phyloP scores from a whole-genome alignment of 495 filamentous ascomycete species.

The Neurospora sp. region DNA sequence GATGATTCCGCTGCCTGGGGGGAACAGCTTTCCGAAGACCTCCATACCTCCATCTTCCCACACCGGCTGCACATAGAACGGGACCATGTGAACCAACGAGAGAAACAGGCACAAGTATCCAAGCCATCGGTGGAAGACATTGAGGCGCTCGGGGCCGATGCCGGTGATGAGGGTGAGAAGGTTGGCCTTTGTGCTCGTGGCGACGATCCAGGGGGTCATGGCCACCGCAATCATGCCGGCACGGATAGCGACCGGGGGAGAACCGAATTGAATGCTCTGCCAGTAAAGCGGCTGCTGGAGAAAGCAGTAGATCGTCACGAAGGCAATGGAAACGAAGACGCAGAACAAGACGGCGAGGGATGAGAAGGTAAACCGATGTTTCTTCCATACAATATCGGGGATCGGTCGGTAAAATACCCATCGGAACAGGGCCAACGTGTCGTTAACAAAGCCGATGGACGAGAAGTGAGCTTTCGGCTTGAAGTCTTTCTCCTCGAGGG shows the following conservation, averaged over 20 bases:
- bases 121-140: conserved; percentile 87
- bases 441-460: conserved; percentile 60
- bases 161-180: conserved; percentile 76
- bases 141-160: conserved; percentile 84
- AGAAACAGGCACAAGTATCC: conserved; percentile 82
- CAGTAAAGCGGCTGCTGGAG: conserved; percentile 78
- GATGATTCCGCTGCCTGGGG: conserved; percentile 49
- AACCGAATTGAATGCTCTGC: conserved; percentile 71
- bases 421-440: conserved; percentile 62
- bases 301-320: conserved; percentile 73
- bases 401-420: conserved; percentile 82
- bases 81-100: conserved; percentile 70
- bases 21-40: conserved; percentile 57
- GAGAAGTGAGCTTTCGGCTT: conserved; percentile 59
- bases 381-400: conserved; percentile 53
- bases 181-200: conserved; percentile 85
- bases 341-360: conserved; percentile 60
- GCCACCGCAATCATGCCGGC: conserved; percentile 90
- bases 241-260: conserved; percentile 81
- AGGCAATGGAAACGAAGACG: conserved; percentile 52
- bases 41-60: conserved; percentile 64
- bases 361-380: conserved; percentile 60
- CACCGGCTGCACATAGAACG: conserved; percentile 81
- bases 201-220: conserved; percentile 90
- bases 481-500: conserved; percentile 38